Conservation (phyloP, 305 asterid genomes). For the Fraxinus sp. region DNA sequence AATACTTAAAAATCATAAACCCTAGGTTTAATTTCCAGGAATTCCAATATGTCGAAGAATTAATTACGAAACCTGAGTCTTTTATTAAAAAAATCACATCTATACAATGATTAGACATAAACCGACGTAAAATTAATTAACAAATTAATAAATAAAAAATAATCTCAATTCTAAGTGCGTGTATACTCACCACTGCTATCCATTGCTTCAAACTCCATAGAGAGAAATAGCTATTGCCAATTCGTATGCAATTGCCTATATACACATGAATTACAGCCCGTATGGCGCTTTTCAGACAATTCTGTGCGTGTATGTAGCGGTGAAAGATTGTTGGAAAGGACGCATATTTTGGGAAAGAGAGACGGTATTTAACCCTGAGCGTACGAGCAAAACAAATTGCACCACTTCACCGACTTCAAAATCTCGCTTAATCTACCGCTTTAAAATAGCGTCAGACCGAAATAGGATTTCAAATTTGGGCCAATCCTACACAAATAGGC, state of each 20-base stretch:
- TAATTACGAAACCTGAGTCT: conserved; percentile 18
- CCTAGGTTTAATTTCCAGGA: conserved; percentile 13
- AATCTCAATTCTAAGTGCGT: background rate
- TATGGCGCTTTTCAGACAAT: background rate
- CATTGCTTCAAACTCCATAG: conserved; percentile 40
- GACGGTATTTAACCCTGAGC: background rate
- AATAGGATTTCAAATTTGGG: background rate
- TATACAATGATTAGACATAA: background rate
- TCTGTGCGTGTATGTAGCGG: background rate
- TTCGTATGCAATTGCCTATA: background rate
- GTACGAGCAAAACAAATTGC: background rate
- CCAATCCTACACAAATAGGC: background rate
- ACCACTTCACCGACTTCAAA: background rate
- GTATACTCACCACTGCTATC: conserved; percentile 13
- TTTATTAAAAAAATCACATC: background rate
- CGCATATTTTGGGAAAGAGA: background rate
- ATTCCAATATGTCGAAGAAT: background rate
- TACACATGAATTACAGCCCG: background rate
- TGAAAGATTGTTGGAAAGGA: background rate
- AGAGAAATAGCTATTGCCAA: conserved; percentile 14
- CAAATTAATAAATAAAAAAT: background rate
- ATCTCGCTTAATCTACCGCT: background rate
- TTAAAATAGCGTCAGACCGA: background rate
- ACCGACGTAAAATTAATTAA: conserved; percentile 17
- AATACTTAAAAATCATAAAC: conserved; percentile 21